Base-by-base conservation (phyloP, 805 yeast species). In the Spathaspora arborariae region DNA sequence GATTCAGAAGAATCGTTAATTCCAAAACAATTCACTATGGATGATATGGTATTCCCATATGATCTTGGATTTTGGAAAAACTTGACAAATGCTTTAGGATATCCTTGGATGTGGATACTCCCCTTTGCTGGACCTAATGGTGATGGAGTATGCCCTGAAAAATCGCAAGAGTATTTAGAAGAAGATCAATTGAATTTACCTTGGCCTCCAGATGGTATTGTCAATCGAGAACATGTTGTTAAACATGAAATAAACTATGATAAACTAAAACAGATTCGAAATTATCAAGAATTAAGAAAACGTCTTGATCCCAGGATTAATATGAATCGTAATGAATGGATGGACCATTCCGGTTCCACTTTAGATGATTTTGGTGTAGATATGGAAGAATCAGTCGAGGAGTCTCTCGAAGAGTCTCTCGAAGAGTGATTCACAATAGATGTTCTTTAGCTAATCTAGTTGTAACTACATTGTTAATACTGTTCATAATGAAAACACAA, bases 151-250 rank as follows among this genome's bases (percentile, higher is more conserved):
- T 57, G 57, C 1, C 90, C 81, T 51, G 64, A 63, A 5, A 81
- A 76, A 40, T 54, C 58, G 49, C 80, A 80, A 51, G 88, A 83
- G 39, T 63, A 70, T 27, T 59, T 75, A 15, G 75, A 70, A 42
- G 78, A 72, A 20, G 86, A 84, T 55, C 78, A 85, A 49, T 64
- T 84, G 44, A 77, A 80, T 1, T 67, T 85, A 35, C 94, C 96
- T 2, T 92, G 97, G 96, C 99, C 99, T 1, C 96, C 96, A 1
- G 96, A 89, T 65, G 90, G 88, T 5, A n/a, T n/a, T n/a, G 82
- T 82, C 0, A 71, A 75, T 54, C 74, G 68, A 43, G 74, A 64
- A 34, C 55, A 48, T 4, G 50, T 56, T 1, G 59, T 59, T n/a
- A 61, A 51, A 2, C 52, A 45, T 20, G 56, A 53, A 30, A 49